These are phyloP conservation scores for Debaryomyces castellii DNA, from an alignment of 805 yeast species.

Conservation along the genomic window DNA sequence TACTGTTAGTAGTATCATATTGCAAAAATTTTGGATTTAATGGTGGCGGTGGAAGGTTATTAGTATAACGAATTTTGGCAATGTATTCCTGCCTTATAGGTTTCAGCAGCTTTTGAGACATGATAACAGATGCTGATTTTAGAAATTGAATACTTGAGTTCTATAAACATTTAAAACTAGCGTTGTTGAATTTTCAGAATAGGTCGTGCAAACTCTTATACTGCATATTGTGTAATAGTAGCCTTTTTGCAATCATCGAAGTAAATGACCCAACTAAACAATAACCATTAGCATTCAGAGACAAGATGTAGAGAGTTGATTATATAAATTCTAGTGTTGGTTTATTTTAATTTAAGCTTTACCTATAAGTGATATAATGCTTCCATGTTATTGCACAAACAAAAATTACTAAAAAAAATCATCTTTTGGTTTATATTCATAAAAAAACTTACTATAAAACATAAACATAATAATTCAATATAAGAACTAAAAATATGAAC, in stretches of 20 bases:
- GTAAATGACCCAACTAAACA: no score
- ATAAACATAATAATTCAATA: neutral
- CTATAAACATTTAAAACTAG: neutral
- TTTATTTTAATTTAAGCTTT: no score
- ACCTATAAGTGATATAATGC: no score
- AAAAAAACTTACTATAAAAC: neutral
- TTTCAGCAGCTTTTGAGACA: conserved; percentile 27
- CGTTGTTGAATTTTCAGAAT: neutral
- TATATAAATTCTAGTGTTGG: no score
- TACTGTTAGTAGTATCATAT: conserved; percentile 40
- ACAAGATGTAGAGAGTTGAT: no score
- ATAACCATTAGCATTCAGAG: no score
- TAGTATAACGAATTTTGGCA: conserved; percentile 79
- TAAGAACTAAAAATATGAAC: neutral
- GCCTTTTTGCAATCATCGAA: no score
- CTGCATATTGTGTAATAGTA: no score
- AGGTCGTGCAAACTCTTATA: neutral
- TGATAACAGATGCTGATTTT: conserved; percentile 8
- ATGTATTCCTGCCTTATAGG: conserved; percentile 70
- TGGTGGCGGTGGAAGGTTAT: conserved; percentile 90
- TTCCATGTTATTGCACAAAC: no score
- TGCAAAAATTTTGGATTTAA: conserved; percentile 83
- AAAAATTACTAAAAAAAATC: no score
- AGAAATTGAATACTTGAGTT: no score
- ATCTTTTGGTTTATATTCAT: no score